phyloP scores from a whole-genome alignment of 2,329 filamentous ascomycete species.

The Hypoxylon sp. region DNA sequence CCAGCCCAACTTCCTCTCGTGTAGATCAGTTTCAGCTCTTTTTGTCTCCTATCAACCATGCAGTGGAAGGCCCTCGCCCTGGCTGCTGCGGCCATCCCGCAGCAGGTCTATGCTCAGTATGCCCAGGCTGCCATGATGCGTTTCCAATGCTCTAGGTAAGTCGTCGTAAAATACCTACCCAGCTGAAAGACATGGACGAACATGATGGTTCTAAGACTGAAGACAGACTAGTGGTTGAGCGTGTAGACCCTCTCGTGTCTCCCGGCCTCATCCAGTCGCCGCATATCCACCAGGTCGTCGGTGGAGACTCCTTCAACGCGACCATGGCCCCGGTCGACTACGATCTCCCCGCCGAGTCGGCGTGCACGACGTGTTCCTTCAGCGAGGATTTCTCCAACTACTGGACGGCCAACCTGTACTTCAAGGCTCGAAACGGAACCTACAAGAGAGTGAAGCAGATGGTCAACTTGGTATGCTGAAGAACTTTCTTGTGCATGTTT shows the following conservation, averaged over 20 bases:
- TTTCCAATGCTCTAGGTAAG: constrained; percentile 36
- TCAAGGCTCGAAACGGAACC: constrained; percentile 40
- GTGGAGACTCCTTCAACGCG: constrained; percentile 40
- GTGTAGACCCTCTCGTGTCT: constrained; percentile 40
- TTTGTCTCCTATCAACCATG: constrained; percentile 25
- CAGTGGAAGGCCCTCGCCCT: constrained; percentile 34
- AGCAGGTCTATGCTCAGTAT: constrained; percentile 34
- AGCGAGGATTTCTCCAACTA: constrained; percentile 42
- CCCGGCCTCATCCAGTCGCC: constrained; percentile 38
- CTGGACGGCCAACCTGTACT: constrained; percentile 42
- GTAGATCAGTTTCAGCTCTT: constrained; percentile 29
- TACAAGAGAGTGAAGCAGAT: constrained; percentile 41
- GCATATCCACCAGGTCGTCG: constrained; percentile 40
- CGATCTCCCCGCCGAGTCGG: constrained; percentile 36
- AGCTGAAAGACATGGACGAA: not conserved
- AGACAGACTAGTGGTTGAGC: constrained; percentile 41
- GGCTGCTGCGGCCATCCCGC: constrained; percentile 32
- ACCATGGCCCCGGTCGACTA: constrained; percentile 33
- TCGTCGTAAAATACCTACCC: constrained; percentile 9
- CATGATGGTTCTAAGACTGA: constrained; percentile 11
- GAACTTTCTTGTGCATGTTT: too few species aligned
- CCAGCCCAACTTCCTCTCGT: constrained; percentile 16
- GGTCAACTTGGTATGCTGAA: constrained; percentile 38
- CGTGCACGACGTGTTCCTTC: constrained; percentile 41
- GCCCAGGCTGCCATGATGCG: constrained; percentile 38